These are phyloP conservation scores for Plasmodium billcollinsi DNA, from an alignment of 169 alveolate species.

Conservation along the genomic window DNA sequence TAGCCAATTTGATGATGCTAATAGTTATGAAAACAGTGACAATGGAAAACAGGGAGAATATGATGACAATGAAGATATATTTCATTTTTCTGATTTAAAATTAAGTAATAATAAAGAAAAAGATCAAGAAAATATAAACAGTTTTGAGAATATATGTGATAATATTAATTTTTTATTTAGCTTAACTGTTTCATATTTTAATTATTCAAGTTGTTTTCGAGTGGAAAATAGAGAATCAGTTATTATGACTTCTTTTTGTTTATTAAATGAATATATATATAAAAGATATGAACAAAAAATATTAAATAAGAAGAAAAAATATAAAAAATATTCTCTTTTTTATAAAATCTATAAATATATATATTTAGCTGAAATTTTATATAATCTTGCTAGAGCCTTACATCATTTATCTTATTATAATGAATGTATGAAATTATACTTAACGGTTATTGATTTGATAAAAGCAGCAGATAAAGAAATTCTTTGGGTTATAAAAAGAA, in stretches of 20 bases:
- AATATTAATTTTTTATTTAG: slow-evolving; percentile 54
- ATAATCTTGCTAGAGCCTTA: slow-evolving; percentile 57
- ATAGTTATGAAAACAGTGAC: not conserved
- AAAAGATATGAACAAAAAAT: slow-evolving; percentile 75
- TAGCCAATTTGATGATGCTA: not conserved
- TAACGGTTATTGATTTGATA: slow-evolving; percentile 31
- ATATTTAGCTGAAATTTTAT: slow-evolving; percentile 66
- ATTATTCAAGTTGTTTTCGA: slow-evolving; percentile 37
- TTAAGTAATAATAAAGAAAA: not conserved
- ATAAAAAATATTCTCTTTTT: slow-evolving; percentile 34
- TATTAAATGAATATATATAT: slow-evolving; percentile 57
- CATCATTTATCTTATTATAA: slow-evolving; percentile 55
- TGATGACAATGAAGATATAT: slow-evolving; percentile 18
- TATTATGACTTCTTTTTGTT: slow-evolving; percentile 73
- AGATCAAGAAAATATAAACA: slow-evolving; percentile 7
- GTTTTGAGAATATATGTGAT: slow-evolving; percentile 40
- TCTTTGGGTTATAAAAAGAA: slow-evolving; percentile 12
- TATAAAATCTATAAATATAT: slow-evolving; percentile 60
- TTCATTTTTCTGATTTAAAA: slow-evolving; percentile 25
- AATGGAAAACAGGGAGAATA: not conserved
- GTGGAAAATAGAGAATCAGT: slow-evolving; percentile 56
- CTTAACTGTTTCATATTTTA: slow-evolving; percentile 59
- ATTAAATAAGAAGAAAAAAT: slow-evolving; percentile 44
- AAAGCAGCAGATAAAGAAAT: slow-evolving; percentile 58
- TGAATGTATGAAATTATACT: slow-evolving; percentile 64